Evolutionary conservation across 768 basidiomycete species (phyloP).

Genomic region (Butyriboletus loyo): DNA sequence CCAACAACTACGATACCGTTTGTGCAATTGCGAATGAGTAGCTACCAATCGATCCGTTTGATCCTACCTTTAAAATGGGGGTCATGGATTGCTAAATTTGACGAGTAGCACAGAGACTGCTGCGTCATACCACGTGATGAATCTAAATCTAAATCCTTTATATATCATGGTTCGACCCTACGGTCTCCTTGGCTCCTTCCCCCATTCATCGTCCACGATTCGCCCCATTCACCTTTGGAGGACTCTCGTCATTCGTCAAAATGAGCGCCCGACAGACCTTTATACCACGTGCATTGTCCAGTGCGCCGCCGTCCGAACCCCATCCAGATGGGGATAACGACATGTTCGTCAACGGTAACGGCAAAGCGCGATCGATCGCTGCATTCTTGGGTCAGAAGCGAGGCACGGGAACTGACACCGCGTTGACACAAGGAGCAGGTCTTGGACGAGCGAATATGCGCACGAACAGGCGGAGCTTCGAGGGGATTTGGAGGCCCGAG

Average conservation of each 20-base stretch:
- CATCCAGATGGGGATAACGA: constrained; percentile 8
- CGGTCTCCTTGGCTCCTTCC: neutral
- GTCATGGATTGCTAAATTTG: neutral
- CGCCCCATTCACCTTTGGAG: neutral
- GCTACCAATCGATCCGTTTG: neutral
- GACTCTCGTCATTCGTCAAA: neutral
- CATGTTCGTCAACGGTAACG: constrained; percentile 2
- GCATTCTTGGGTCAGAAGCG: constrained; percentile 23
- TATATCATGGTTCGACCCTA: neutral
- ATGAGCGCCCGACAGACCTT: constrained; percentile 31
- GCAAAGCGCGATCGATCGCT: constrained; percentile 20
- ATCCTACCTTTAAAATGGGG: too few relatives aligned
- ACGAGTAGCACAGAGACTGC: neutral
- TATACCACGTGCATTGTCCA: constrained; percentile 19
- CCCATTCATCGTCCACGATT: neutral
- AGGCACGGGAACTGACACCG: neutral
- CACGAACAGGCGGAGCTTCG: constrained; percentile 20
- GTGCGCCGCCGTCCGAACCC: constrained; percentile 4
- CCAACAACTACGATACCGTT: neutral
- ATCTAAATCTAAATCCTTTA: neutral
- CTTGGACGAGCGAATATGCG: constrained; percentile 1
- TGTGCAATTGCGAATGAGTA: neutral
- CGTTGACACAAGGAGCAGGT: neutral
- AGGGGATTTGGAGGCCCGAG: constrained; percentile 22
- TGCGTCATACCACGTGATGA: constrained; percentile 13